Evolutionary conservation across 345 rosid genomes (phyloP), one percentile per base, ranked within the genome.

Genomic region (Citrus trifoliata): DNA sequence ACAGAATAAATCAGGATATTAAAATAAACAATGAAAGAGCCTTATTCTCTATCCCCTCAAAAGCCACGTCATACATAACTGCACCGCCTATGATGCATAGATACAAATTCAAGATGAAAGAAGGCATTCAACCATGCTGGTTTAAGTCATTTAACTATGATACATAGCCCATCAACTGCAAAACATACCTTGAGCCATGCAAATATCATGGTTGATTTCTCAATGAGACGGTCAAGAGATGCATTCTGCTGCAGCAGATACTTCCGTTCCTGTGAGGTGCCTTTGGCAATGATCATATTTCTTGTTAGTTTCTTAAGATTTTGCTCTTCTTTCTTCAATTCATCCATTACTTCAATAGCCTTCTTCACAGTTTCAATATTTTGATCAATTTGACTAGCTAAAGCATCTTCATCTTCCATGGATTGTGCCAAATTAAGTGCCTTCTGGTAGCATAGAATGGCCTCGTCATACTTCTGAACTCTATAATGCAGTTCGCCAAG

Each of bases 381-480:
- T 70, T 87, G 81, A 24, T 87, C 75, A 73, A 90, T 89, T 81
- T 90, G 95, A 25, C 77, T 86, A 19, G 71, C 91, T 78, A 96
- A 87, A 72, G 92, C 89, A 87, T 81, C 88, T 85, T 96, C 99
- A 76, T 96, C 99, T 85, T 89, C 97, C 97, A 96, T 89, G 75
- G 97, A 87, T 82, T 89, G 87, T n/a, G 98, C 98, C 64, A 96
- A 88, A 40, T 82, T 83, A 76, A 87, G 87, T 19, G 98, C 98
- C 80, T 85, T 96, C 65, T 88, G 86, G 80, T 94, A 96, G 87
- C 98, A 94, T 67, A 68, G 78, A 66, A 85, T 82, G 28, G 98
- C 99, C 28, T 93, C 87, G 5, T 92, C 92, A 69, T 96, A 94
- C 86, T 86, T 92, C 70, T 94, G 95, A 71, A 83, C 86, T 82